Base-by-base conservation (phyloP, 495 filamentous ascomycete species). In the Chaetomium tenue region DNA sequence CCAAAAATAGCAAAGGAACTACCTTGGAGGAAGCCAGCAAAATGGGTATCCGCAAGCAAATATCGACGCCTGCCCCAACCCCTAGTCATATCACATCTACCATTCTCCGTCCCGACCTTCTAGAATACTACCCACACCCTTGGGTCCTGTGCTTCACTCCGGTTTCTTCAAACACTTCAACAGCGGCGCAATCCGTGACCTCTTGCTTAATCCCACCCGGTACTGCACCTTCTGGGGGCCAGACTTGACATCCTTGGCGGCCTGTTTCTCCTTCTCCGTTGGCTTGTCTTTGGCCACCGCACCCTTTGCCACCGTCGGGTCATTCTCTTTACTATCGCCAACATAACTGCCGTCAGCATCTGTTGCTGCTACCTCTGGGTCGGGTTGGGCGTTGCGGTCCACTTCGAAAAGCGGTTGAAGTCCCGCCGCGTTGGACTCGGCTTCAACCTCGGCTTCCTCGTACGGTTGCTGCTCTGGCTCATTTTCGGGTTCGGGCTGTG, bases 131-230 rank as follows among this genome's bases (percentile, higher is more conserved):
- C 8, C 46, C n/a, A 52, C 23, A 5, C 22, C n/a, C 16, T 47
- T 15, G 2, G 23, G 18, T 6, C 46, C 22, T 16, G 11, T 16
- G 44, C 23, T 7, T 63, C 44, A 63, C 1, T 13, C 52, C 2
- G 61, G 60, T 46, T 70, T 72, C 60, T 59, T 63, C 53, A 72
- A 18, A 15, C 22, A 59, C 61, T 72, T 74, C 54, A 74, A 39
- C 61, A 74, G 48, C n/a, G 71, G 70, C 22, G 71, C 71, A 15
- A 74, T 72, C 54, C 68, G 63, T 47, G 71, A 68, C 67, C 25
- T 62, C 54, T 61, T 70, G 53, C 71, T 74, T 63, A 74, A 28
- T 2, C 71, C 71, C 23, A 74, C 71, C 2, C 71, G 65, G 42
- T 68, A 70, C 50, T 56, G 65, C 11, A 68, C 67, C 51, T 69